These are phyloP conservation scores for Trichocladium antarcticum DNA, from an alignment of 495 filamentous ascomycete genomes.

Conservation along the genomic window DNA sequence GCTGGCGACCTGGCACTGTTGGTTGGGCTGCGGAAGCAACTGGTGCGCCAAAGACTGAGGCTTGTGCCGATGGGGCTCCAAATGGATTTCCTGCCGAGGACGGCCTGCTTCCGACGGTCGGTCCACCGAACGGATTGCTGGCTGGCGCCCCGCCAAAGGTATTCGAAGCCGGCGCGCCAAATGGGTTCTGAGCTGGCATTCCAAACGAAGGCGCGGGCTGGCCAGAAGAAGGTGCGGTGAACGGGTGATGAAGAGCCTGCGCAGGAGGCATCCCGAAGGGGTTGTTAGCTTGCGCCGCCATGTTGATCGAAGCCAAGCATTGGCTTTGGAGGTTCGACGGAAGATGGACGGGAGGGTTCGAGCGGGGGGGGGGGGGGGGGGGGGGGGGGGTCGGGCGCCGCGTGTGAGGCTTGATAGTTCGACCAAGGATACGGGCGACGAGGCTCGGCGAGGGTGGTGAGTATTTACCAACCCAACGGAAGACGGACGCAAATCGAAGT, in stretches of 20 bases:
- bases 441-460: background rate
- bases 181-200: conserved; percentile 6
- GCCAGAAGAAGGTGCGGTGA: conserved; percentile 1
- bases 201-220: background rate
- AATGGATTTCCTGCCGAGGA: background rate
- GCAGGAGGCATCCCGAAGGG: conserved; percentile 19
- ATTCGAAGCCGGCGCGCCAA: conserved; percentile 1
- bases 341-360: conserved; percentile 1
- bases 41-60: conserved; percentile 6
- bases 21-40: conserved; percentile 2
- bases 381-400: background rate
- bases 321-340: conserved; percentile 4
- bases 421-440: background rate
- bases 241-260: conserved; percentile 8
- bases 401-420: too few relatives aligned
- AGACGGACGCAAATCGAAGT: too few relatives aligned
- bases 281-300: conserved; percentile 21
- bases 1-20: background rate
- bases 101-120: background rate
- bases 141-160: conserved; percentile 9
- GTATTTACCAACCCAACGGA: background rate
- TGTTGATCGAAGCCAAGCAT: conserved; percentile 17
- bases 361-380: background rate
- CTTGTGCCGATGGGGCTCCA: background rate
- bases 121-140: conserved; percentile 12